Evolutionary conservation across 805 yeast species (phyloP), one percentile per base, ranked within the genome.

Genomic region (Sungouiozyma ichnusensis): DNA sequence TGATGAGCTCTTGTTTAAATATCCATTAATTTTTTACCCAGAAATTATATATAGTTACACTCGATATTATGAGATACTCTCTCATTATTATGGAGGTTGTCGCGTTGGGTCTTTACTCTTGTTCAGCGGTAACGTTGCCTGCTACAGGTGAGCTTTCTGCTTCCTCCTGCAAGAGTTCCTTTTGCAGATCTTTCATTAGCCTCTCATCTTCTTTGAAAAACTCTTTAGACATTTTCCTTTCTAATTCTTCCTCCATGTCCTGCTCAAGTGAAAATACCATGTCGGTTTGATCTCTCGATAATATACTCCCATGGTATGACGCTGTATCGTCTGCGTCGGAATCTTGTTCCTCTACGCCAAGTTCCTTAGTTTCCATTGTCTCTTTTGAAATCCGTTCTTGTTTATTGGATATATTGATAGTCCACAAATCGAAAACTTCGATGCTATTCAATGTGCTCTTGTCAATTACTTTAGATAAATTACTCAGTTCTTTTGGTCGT

Each of bases 401-500:
- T n/a, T n/a, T n/a, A n/a, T n/a, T n/a, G n/a, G n/a, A n/a, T n/a
- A n/a, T n/a, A n/a, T n/a, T 11, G 20, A 53, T 37, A 6, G 39
- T 45, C 64, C 64, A 60, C 3, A 47, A 42, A 4, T 45, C 36
- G 32, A 55, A 48, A 2, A 54, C 44, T 19, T 54, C 54, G 24
- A 58, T 50, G 3, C 46, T 48, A 17, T 44, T 49, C 8, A 39
- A 40, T n/a, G 35, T 40, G 36, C 37, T 43, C 16, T 48, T 49
- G 40, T 49, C 52, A 16, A 52, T 55, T 16, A 55, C 50, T 27
- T 61, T 58, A 36, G 51, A 57, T 1, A 55, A 58, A 16, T 69
- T 66, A 11, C 78, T 73, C n/a, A 67, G 60, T 43, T 67, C 71
- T 2, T 58, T 43, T 0, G 92, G 92, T 41, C 81, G 61, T 51